Evolutionary conservation across 1,139 yeast genomes (phyloP).

Genomic region (Saccharomyces pastorianus): DNA sequence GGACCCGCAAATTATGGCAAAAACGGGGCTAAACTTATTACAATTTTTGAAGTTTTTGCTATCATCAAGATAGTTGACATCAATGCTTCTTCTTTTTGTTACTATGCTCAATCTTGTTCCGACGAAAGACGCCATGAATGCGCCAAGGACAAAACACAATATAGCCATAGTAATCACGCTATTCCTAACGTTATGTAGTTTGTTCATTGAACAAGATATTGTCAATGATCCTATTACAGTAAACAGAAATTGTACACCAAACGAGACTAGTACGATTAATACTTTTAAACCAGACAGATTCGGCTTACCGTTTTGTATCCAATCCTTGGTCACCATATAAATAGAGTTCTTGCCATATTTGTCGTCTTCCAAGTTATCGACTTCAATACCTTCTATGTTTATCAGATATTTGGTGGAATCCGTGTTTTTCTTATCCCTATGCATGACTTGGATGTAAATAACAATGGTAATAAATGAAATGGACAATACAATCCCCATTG

Average conservation of each 20-base stretch:
- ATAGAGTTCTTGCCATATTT: conserved; percentile 9
- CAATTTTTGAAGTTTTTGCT: conserved; percentile 3
- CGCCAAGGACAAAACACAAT: conserved; percentile 57
- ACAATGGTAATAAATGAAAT: conserved; percentile 18
- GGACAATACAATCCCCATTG: conserved; percentile 18
- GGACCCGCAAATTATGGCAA: conserved; percentile 51
- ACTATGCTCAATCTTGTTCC: conserved; percentile 36
- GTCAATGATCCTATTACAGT: conserved; percentile 55
- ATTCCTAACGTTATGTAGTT: conserved; percentile 56
- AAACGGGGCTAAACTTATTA: conserved; percentile 9
- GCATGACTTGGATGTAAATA: conserved; percentile 10
- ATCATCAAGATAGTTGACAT: conserved; percentile 14
- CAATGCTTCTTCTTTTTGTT: conserved; percentile 31
- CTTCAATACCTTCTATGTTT: conserved; percentile 3
- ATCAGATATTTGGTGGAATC: background rate
- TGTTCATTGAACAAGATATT: conserved; percentile 50
- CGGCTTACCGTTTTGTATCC: conserved; percentile 14
- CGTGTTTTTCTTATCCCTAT: conserved; percentile 6
- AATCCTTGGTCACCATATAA: conserved; percentile 11
- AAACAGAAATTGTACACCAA: conserved; percentile 66
- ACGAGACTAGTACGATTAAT: conserved; percentile 53
- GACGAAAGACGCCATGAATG: conserved; percentile 62
- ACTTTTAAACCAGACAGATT: conserved; percentile 8
- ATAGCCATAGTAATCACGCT: conserved; percentile 57
- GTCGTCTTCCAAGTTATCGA: conserved; percentile 4